Percentiles rank a stretch among this genome's conserved stretches.
These are phyloP conservation scores for Neofusicoccum parvum DNA, from an alignment of 2,329 filamentous ascomycete genomes.

Conservation along the genomic window DNA sequence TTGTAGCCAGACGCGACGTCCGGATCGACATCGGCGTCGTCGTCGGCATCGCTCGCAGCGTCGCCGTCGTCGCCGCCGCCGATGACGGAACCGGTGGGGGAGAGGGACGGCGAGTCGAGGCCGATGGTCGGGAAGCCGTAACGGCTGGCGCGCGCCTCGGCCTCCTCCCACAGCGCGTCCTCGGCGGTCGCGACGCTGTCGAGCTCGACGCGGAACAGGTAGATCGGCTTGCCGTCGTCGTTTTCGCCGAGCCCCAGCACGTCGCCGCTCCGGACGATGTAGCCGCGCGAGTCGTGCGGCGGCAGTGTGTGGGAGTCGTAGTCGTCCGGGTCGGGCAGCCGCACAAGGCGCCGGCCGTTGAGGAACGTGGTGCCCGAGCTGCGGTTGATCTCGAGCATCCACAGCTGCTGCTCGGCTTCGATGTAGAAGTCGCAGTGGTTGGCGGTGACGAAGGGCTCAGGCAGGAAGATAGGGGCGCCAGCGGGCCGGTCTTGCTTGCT, in stretches of 20 bases:
- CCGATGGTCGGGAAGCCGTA: constrained; percentile 17
- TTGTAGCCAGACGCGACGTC: constrained; percentile 21
- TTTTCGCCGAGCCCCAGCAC: constrained; percentile 9
- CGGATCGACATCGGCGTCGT: constrained; percentile 13
- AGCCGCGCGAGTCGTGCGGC: not conserved
- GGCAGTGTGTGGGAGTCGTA: not conserved
- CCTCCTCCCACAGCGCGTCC: constrained; percentile 7
- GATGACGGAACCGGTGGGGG: too few relatives aligned
- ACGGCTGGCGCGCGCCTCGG: constrained; percentile 23
- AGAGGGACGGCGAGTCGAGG: not conserved
- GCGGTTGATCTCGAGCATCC: not conserved
- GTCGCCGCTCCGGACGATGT: constrained; percentile 3
- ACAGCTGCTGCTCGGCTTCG: not conserved
- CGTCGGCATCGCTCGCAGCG: not conserved
- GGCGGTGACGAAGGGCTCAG: not conserved
- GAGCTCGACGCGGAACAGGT: constrained; percentile 2
- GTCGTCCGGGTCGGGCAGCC: not conserved
- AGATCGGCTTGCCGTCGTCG: not conserved
- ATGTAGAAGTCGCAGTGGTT: constrained; percentile 8
- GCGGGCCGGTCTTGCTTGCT: not conserved
- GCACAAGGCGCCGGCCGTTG: not conserved
- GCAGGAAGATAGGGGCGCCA: not conserved
- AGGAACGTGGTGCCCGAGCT: not conserved
- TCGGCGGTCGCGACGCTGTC: not conserved
- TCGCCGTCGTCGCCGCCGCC: not conserved